Evolutionary conservation across 768 basidiomycete species (phyloP).

Genomic region (Mrakia hoshinonis): DNA sequence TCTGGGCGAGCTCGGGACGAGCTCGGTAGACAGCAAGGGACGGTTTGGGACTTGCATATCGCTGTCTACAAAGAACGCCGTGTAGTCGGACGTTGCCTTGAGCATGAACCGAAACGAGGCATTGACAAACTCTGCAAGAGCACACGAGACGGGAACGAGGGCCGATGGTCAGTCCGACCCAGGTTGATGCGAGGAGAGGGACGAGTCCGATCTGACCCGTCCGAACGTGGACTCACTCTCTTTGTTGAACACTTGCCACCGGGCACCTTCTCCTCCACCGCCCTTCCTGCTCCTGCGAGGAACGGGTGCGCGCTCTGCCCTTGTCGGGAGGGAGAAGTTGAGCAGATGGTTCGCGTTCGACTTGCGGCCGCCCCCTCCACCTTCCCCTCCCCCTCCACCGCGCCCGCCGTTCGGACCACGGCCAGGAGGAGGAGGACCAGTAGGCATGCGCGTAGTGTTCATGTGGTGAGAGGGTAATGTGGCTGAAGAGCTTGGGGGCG

Average conservation of each 20-base stretch:
- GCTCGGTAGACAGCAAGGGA: conserved; percentile 29
- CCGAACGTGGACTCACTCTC: conserved; percentile 62
- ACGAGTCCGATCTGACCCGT: neutral
- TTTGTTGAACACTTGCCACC: conserved; percentile 72
- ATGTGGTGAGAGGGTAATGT: too few relatives aligned
- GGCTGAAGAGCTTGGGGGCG: too few relatives aligned
- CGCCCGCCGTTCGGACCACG: neutral
- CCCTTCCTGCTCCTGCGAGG: conserved; percentile 70
- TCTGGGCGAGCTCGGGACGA: too few relatives aligned
- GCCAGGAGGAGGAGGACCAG: too few relatives aligned
- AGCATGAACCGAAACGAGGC: conserved; percentile 93
- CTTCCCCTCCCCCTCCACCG: conserved; percentile 3
- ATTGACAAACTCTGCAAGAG: conserved; percentile 76
- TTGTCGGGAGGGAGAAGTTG: conserved; percentile 85
- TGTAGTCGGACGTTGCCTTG: conserved; percentile 84
- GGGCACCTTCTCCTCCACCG: conserved; percentile 43
- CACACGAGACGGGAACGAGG: neutral
- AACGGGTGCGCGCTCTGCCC: conserved; percentile 44
- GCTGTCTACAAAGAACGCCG: conserved; percentile 87
- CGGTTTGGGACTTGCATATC: conserved; percentile 65
- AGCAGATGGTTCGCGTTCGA: conserved; percentile 61
- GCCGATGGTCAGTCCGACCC: neutral
- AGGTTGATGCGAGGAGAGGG: neutral
- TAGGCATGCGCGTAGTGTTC: too few relatives aligned
- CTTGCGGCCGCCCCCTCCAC: conserved; percentile 4